Evolutionary conservation across 345 rosid genomes (phyloP).

Genomic region (Euphorbia pulcherrima): DNA sequence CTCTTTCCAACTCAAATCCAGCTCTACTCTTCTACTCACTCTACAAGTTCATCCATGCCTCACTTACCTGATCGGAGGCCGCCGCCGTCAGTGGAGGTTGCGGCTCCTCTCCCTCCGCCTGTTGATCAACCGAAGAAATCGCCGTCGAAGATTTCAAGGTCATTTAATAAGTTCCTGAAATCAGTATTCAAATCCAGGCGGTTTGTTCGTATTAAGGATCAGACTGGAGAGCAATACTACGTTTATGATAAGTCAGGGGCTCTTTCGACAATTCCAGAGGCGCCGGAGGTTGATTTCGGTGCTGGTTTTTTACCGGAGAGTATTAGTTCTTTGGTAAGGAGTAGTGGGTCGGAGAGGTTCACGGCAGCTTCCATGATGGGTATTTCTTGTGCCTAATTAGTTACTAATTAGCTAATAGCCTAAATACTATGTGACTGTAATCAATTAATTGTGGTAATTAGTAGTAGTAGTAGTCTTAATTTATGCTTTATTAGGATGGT

Average conservation of each 20-base stretch:
- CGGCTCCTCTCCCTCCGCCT: slow-evolving; percentile 16
- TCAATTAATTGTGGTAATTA: background rate
- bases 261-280: slow-evolving; percentile 81
- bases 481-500: background rate
- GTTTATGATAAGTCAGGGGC: slow-evolving; percentile 62
- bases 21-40: slow-evolving; percentile 61
- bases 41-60: slow-evolving; percentile 66
- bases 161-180: slow-evolving; percentile 50
- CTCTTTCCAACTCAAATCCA: slow-evolving; percentile 78
- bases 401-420: too few relatives aligned
- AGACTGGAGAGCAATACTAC: slow-evolving; percentile 32
- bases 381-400: slow-evolving; percentile 41
- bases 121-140: slow-evolving; percentile 27
- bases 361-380: slow-evolving; percentile 23
- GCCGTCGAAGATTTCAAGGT: slow-evolving; percentile 57
- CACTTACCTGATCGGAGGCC: slow-evolving; percentile 29
- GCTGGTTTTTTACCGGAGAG: slow-evolving; percentile 52
- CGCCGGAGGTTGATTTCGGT: slow-evolving; percentile 57
- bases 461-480: background rate
- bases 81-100: background rate
- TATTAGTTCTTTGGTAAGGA: slow-evolving; percentile 42
- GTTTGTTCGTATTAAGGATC: too few relatives aligned
- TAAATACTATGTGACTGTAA: too few relatives aligned
- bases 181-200: slow-evolving; percentile 53
- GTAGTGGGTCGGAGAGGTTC: slow-evolving; percentile 61